These are phyloP conservation scores for Neckera pumila DNA, from an alignment of 225 moss, liverwort and hornwort species.

Conservation along the genomic window DNA sequence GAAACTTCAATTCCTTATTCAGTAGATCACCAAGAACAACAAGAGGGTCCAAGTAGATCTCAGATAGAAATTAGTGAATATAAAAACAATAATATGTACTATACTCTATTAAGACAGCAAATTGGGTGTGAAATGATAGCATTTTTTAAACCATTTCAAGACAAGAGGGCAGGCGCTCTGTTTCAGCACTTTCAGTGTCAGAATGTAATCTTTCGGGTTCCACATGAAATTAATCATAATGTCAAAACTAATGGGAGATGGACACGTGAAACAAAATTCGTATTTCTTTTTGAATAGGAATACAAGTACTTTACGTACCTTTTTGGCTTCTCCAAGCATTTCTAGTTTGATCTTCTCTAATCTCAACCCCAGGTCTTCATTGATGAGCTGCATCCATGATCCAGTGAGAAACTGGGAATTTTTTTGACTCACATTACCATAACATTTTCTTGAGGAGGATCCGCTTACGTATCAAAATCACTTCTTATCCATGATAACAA, in stretches of 20 bases:
- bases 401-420: neutral
- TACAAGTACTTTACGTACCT: slow-evolving; percentile 8
- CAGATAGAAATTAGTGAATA: neutral
- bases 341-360: slow-evolving; percentile 59
- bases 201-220: neutral
- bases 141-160: neutral
- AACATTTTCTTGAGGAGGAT: neutral
- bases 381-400: slow-evolving; percentile 50
- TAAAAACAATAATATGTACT: neutral
- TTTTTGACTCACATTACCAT: neutral
- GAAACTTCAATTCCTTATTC: neutral
- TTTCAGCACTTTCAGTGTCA: neutral
- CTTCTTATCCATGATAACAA: neutral
- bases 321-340: slow-evolving; percentile 86
- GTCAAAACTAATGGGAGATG: no score
- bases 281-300: neutral
- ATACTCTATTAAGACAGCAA: neutral
- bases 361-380: slow-evolving; percentile 78
- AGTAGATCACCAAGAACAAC: neutral
- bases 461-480: neutral
- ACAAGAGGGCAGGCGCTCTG: neutral
- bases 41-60: neutral
- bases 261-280: neutral
- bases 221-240: neutral
- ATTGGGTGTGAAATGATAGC: neutral